These are phyloP conservation scores for Lumnitzera racemosa DNA, from an alignment of 345 rosid species.

Conservation along the genomic window DNA sequence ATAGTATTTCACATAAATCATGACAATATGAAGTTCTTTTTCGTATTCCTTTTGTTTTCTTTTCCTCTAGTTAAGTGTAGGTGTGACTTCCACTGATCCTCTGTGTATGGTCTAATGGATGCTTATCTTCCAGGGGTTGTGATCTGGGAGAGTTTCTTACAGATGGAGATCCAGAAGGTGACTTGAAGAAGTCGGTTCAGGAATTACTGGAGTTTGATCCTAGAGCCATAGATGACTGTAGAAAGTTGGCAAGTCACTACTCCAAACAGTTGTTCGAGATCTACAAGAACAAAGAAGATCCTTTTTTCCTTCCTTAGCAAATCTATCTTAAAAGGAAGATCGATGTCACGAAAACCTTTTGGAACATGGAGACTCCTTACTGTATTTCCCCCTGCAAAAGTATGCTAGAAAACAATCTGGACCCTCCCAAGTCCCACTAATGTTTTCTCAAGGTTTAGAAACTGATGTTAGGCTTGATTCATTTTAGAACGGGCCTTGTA, in stretches of 20 bases:
- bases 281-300: conserved; percentile 56
- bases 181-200: conserved; percentile 45
- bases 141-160: conserved; percentile 50
- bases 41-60: neutral
- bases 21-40: no score
- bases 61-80: neutral
- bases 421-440: no score
- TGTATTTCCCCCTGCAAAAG: neutral
- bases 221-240: conserved; percentile 40
- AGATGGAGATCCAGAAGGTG: conserved; percentile 44
- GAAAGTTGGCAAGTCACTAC: conserved; percentile 38
- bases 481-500: no score
- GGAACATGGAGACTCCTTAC: neutral
- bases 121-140: conserved; percentile 37
- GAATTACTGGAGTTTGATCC: conserved; percentile 34
- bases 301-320: conserved; percentile 28
- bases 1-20: no score
- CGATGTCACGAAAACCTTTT: neutral
- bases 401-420: no score
- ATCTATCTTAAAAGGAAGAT: neutral
- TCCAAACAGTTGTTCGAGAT: conserved; percentile 68
- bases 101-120: conserved; percentile 5
- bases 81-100: no score
- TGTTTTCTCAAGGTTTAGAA: no score
- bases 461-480: no score